phyloP scores from a whole-genome alignment of 1,284 basidiomycete species.

The Vanrija humicola region DNA sequence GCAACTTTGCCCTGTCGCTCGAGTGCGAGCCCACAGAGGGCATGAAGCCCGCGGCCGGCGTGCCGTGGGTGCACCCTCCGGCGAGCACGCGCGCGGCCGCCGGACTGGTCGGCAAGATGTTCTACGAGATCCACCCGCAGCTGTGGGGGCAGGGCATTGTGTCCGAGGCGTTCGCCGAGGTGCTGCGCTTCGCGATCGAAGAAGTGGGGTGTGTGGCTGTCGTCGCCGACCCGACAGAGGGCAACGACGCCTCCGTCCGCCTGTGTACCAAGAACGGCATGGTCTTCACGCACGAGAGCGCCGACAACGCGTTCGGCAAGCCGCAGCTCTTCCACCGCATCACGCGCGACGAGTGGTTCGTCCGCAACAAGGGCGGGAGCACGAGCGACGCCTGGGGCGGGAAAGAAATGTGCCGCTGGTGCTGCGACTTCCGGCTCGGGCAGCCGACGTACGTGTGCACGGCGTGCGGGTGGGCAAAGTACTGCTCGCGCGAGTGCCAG shows the following conservation, averaged over 20 bases:
- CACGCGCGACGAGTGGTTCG: conserved; percentile 36
- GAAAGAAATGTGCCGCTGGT: conserved; percentile 41
- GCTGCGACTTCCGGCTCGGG: conserved; percentile 30
- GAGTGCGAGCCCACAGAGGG: neutral
- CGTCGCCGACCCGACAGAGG: conserved; percentile 32
- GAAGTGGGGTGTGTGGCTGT: conserved; percentile 35
- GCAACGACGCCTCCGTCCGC: conserved; percentile 38
- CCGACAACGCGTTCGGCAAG: conserved; percentile 25
- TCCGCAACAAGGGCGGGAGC: conserved; percentile 15
- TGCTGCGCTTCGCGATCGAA: conserved; percentile 43
- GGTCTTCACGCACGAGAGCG: conserved; percentile 21
- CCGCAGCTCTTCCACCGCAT: conserved; percentile 40
- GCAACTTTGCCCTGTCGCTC: conserved; percentile 40
- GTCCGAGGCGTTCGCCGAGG: conserved; percentile 44
- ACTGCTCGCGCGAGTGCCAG: conserved; percentile 45
- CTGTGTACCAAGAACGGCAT: conserved; percentile 36
- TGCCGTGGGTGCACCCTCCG: conserved; percentile 26
- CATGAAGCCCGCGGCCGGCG: conserved; percentile 18
- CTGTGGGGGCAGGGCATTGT: conserved; percentile 44
- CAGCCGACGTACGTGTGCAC: conserved; percentile 22
- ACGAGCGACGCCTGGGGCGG: conserved; percentile 29
- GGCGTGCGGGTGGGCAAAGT: conserved; percentile 41
- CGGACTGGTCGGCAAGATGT: conserved; percentile 31
- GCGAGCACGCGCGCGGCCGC: conserved; percentile 16
- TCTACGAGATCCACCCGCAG: conserved; percentile 47